A percentile compares a stretch with the other conserved stretches of the same genome.
Evolutionary conservation across 257 asterid species (phyloP).

Genomic region (Coffea eugenioides): DNA sequence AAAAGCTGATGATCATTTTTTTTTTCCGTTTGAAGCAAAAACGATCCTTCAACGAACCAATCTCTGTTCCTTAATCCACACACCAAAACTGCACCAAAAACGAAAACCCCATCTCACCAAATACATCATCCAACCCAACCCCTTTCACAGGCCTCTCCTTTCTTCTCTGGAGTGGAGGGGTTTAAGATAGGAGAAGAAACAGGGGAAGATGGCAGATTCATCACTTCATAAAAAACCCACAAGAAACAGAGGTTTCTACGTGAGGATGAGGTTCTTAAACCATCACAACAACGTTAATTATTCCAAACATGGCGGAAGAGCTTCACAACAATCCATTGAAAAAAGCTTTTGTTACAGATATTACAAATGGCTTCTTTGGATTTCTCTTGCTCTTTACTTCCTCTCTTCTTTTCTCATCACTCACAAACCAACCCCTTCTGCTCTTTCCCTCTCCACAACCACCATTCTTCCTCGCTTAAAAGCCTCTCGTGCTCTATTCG

Average conservation of each 20-base stretch:
- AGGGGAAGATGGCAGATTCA: conserved; percentile 27
- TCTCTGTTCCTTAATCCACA: conserved; percentile 45
- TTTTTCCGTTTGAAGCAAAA: conserved; percentile 40
- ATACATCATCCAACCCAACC: neutral
- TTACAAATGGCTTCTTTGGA: conserved; percentile 71
- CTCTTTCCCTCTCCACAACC: conserved; percentile 32
- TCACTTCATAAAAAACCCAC: conserved; percentile 22
- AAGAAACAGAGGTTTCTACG: conserved; percentile 58
- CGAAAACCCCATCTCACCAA: conserved; percentile 52
- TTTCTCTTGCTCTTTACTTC: conserved; percentile 56
- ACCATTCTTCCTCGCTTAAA: conserved; percentile 39
- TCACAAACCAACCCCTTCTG: conserved; percentile 31
- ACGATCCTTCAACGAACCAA: conserved; percentile 47
- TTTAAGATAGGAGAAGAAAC: neutral
- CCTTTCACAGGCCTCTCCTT: neutral
- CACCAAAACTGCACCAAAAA: conserved; percentile 43
- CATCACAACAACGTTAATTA: conserved; percentile 16
- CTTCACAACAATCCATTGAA: conserved; percentile 2
- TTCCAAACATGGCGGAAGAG: conserved; percentile 29
- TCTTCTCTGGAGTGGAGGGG: conserved; percentile 20
- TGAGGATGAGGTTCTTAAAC: conserved; percentile 62
- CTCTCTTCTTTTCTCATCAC: conserved; percentile 57
- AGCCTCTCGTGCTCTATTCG: conserved; percentile 65
- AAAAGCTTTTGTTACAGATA: conserved; percentile 39
- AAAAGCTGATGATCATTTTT: neutral